Base-by-base conservation (phyloP, 192 early-diverging fungal genomes). In the Geosiphon pyriformis region DNA sequence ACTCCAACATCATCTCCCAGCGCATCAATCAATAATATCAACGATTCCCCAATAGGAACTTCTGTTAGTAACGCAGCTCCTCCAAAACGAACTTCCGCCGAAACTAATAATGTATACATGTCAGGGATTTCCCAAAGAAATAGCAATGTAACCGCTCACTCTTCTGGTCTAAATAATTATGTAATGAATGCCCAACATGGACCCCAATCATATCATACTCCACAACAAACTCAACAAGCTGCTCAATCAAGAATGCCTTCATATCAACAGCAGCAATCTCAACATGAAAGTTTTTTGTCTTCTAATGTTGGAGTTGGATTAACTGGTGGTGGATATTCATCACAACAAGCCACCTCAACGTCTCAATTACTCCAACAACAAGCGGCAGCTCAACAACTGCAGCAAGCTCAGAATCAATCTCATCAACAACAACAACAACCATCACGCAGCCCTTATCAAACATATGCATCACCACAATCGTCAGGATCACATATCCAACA, bases 101-200 rank as follows among this genome's bases (percentile, higher is more conserved):
- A 61, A 52, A 1, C 73, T 50, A 37, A 60, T 58, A 22, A 30
- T 34, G 1, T 34, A 22, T 15, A 53, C 51, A 23, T 27, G 27
- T 2, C 64, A 65, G 15, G 47, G 59, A 22, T 68, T 50, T 29
- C 70, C 65, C 66, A 59, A 47, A 60, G 52, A 54, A 64, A 17
- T 26, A 31, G 8, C 26, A n/a, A n/a, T n/a, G n/a, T n/a, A n/a
- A 59, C 4, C 26, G 12, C 2, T 35, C 65, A 18, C 65, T 42
- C 37, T 10, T 62, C 22, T 58, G 66, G 10, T 52, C 50, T 22
- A 50, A 50, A 32, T 56, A 61, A 42, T 65, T 61, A 61, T 29
- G 26, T 61, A 29, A 59, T 37, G 33, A 35, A 25, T 52, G 7
- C 20, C 37, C 57, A 59, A 11, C 20, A 20, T 20, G 54, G 55